A percentile compares a stretch with the other conserved stretches of the same genome.
These are phyloP conservation scores for Biscogniauxia sp. DNA, from an alignment of 2,329 filamentous ascomycete species.

Conservation along the genomic window DNA sequence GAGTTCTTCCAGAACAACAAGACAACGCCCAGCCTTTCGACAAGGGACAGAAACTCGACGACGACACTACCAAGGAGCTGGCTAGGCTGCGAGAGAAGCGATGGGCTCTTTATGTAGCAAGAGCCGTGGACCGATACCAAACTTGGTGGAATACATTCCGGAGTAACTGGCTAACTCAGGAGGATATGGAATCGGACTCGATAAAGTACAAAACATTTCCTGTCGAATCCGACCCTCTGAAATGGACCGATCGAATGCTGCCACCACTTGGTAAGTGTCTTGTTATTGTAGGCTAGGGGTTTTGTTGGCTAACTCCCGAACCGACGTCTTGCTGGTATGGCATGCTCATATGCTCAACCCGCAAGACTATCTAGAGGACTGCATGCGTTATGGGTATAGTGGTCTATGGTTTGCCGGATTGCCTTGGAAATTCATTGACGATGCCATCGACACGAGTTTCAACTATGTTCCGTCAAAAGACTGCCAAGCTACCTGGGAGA, in stretches of 20 bases:
- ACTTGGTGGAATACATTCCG: constrained; percentile 57
- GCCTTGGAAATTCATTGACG: constrained; percentile 62
- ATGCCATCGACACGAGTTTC: constrained; percentile 58
- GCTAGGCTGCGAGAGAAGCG: constrained; percentile 66
- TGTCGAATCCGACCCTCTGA: constrained; percentile 16
- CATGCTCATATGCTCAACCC: constrained; percentile 79
- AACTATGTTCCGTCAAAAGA: constrained; percentile 49
- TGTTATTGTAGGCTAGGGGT: constrained; percentile 4
- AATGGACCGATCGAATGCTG: constrained; percentile 43
- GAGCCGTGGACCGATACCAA: constrained; percentile 67
- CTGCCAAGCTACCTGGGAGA: constrained; percentile 47
- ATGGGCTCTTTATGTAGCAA: constrained; percentile 68
- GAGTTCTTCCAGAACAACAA: constrained; percentile 29
- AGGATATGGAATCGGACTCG: constrained; percentile 33
- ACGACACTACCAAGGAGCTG: constrained; percentile 41
- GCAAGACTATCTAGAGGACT: constrained; percentile 70
- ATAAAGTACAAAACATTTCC: constrained; percentile 28
- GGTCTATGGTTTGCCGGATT: constrained; percentile 61
- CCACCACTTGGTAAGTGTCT: constrained; percentile 55
- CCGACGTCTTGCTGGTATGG: constrained; percentile 77
- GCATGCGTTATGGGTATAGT: constrained; percentile 54
- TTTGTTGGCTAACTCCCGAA: constrained; percentile 22
- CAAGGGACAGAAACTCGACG: constrained; percentile 24
- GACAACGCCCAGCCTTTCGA: constrained; percentile 9
- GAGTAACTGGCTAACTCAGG: constrained; percentile 32